Conservation (phyloP, 2,329 filamentous ascomycete species). For the Verticillium klebahnii region DNA sequence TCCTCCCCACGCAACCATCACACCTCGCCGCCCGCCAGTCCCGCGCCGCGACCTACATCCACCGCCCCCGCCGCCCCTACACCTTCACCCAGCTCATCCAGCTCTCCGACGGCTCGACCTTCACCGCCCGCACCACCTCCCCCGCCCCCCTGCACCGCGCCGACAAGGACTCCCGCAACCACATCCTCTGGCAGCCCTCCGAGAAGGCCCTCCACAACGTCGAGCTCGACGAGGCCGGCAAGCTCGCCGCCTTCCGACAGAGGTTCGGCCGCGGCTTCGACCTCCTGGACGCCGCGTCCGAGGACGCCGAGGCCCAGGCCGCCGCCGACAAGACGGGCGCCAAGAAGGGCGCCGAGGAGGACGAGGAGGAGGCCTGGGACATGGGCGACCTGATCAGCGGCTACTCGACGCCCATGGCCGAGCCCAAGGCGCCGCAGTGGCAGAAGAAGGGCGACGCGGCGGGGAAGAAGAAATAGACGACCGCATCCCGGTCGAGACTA, state of each 20-base stretch:
- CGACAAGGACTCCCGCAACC: conserved; percentile 83
- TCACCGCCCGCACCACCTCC: conserved; percentile 71
- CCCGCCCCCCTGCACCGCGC: conserved; percentile 56
- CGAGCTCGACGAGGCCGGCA: conserved; percentile 92
- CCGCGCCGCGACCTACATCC: conserved; percentile 79
- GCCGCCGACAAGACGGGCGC: conserved; percentile 10
- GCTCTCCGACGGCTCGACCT: conserved; percentile 86
- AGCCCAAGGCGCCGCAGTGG: conserved; percentile 30
- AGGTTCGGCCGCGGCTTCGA: conserved; percentile 86
- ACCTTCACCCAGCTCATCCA: conserved; percentile 96
- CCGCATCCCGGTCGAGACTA: not conserved
- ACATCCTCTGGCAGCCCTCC: conserved; percentile 84
- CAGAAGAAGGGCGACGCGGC: conserved; percentile 29
- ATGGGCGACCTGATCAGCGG: conserved; percentile 48
- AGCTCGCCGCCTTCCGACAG: conserved; percentile 77
- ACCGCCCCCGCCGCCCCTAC: conserved; percentile 87
- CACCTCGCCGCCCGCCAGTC: conserved; percentile 46
- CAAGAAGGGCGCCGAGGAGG: conserved; percentile 5
- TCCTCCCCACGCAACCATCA: conserved; percentile 2
- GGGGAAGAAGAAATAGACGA: conserved; percentile 21
- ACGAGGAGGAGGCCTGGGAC: conserved; percentile 18
- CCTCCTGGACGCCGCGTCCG: conserved; percentile 32
- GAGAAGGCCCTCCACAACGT: conserved; percentile 78
- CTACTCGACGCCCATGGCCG: conserved; percentile 31
- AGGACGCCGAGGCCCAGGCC: conserved; percentile 19